A percentile compares a stretch with the other conserved stretches of the same genome.
Evolutionary conservation across 164 flowering plant genomes (phyloP).

Genomic region (Stephania cephalantha): DNA sequence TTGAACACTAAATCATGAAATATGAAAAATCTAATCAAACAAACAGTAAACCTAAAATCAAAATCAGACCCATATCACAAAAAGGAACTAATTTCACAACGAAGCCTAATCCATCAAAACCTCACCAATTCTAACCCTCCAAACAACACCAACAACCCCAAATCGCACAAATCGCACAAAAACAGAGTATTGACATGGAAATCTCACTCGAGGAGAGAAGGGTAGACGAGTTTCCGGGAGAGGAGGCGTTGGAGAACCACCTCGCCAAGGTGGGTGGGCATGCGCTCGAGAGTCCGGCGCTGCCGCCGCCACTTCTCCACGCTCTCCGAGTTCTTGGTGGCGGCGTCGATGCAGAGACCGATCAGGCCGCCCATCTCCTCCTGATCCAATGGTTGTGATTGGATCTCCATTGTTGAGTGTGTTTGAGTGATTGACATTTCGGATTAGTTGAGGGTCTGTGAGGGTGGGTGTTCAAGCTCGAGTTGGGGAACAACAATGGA

Average conservation of each 20-base stretch:
- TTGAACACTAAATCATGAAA: no score
- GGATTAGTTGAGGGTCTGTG: background rate
- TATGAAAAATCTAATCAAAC: no score
- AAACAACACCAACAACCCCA: background rate
- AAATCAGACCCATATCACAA: background rate
- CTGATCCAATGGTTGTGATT: background rate
- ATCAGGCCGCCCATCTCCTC: conserved; percentile 29
- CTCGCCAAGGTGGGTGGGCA: conserved; percentile 72
- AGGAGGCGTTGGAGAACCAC: conserved; percentile 67
- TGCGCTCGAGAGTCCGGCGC: conserved; percentile 60
- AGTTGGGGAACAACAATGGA: background rate
- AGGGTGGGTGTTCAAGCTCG: background rate
- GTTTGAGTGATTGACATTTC: no score
- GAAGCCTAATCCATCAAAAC: no score
- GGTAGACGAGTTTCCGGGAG: conserved; percentile 62
- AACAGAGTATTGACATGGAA: background rate
- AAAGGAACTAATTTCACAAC: no score
- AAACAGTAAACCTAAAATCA: no score
- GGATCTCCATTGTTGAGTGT: conserved; percentile 14
- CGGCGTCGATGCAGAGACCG: conserved; percentile 61
- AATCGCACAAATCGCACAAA: background rate
- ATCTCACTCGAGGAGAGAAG: conserved; percentile 88
- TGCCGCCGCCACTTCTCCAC: conserved; percentile 83
- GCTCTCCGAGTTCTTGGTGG: conserved; percentile 43
- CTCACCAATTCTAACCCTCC: background rate